Base-by-base conservation (phyloP, 495 filamentous ascomycete species). In the Tuber melanosporum region DNA sequence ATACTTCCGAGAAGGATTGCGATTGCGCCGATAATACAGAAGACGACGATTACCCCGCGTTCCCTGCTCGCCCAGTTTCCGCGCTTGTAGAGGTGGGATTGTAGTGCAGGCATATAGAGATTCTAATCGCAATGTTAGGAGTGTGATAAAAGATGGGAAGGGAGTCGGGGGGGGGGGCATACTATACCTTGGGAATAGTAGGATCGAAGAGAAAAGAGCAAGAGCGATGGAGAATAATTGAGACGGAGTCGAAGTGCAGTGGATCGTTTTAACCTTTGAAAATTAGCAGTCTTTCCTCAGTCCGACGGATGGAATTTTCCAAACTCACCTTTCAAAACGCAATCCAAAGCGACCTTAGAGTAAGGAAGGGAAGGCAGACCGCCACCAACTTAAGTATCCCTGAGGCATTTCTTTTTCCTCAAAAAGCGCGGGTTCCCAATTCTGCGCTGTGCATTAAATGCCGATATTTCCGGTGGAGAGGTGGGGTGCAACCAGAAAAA, bases 21-120 rank as follows among this genome's bases (percentile, higher is more conserved):
- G 80, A 91, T 87, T 72, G 88, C 78, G 81, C 86, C 88, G 77
- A 90, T 85, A 77, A 90, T 87, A 82, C 85, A 87, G 85, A 90
- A 89, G 71, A 90, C 89, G 79, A 89, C 85, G 69, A 89, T 85
- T 79, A 89, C 88, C 83, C 88, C 89, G 36, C 86, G 82, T 83
- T 90, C 87, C 71, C 84, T 77, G 43, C 77, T 79, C 52, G 88
- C 83, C 84, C 85, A 91, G 85, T 87, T 89, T 72, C 82, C 79
- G 74, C 89, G 88, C 81, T 86, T 88, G 77, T 83, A 82, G 80
- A 90, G 49, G 6, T 57, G 42, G 22, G 43, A 62, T 46, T 76
- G 22, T 41, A 57, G 20, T 49, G 44, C 71, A 15, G 69, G 26
- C 62, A 66, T 26, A 8, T 17, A 36, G 57, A 32, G 26, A 36